phyloP scores from a whole-genome alignment of 495 filamentous ascomycete genomes.

The Aspergillus leporis region DNA sequence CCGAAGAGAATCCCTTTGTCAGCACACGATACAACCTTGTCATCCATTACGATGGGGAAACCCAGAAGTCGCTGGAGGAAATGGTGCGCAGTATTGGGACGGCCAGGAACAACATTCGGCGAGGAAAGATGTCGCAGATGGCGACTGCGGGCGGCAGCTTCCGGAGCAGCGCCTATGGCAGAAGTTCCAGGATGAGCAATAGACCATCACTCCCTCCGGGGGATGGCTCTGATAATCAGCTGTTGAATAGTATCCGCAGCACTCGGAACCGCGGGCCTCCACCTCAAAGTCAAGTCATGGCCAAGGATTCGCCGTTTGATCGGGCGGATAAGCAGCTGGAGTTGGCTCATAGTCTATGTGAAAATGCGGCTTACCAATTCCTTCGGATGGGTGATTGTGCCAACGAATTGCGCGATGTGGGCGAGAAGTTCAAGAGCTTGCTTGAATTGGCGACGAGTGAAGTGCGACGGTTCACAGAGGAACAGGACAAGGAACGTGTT shows the following conservation, averaged over 20 bases:
- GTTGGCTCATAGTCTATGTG: conserved; percentile 74
- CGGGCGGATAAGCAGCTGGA: conserved; percentile 75
- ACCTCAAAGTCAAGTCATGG: conserved; percentile 10
- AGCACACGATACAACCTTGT: conserved; percentile 78
- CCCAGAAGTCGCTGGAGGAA: conserved; percentile 76
- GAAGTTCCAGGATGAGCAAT: conserved; percentile 12
- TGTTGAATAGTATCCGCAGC: conserved; percentile 32
- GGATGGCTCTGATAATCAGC: conserved; percentile 10
- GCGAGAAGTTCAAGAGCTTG: conserved; percentile 50
- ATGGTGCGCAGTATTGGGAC: conserved; percentile 77
- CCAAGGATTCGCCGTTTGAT: conserved; percentile 55
- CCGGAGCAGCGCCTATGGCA: conserved; percentile 5
- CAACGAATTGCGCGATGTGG: conserved; percentile 69
- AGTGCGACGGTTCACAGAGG: conserved; percentile 37
- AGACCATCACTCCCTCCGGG: conserved; percentile 14
- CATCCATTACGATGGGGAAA: conserved; percentile 85
- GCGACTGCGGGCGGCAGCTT: conserved; percentile 20
- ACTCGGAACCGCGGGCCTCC: conserved; percentile 28
- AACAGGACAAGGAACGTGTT: conserved; percentile 32
- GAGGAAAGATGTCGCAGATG: conserved; percentile 59
- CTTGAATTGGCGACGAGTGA: conserved; percentile 42
- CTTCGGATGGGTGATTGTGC: conserved; percentile 79
- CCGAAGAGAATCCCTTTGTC: conserved; percentile 50
- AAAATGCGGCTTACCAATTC: conserved; percentile 83
- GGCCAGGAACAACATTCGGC: conserved; percentile 79